Conservation (phyloP, 2,329 filamentous ascomycete species). For the Cladophialophora chaetospira region DNA sequence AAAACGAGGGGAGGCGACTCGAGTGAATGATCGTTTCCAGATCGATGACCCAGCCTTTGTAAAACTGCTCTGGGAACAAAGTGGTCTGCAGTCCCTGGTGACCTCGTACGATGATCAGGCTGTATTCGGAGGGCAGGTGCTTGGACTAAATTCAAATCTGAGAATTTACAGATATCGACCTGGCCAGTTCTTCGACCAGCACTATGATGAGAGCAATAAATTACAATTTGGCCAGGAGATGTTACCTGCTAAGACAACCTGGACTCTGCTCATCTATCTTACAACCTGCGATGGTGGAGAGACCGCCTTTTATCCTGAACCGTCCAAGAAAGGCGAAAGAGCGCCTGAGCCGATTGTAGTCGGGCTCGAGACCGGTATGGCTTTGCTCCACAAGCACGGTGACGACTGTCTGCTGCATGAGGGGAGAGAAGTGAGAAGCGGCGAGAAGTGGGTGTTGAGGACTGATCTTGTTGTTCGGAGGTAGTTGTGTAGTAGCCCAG, state of each 20-base stretch:
- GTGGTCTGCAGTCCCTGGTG: conserved; percentile 67
- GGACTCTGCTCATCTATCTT: conserved; percentile 87
- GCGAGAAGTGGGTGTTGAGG: conserved; percentile 89
- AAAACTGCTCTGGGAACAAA: conserved; percentile 72
- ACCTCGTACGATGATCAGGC: conserved; percentile 38
- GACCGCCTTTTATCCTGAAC: conserved; percentile 84
- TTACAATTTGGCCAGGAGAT: conserved; percentile 59
- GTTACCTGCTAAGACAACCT: conserved; percentile 71
- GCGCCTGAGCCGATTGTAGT: conserved; percentile 64
- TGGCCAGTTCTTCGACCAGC: conserved; percentile 88
- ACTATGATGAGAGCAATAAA: conserved; percentile 87
- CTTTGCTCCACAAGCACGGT: conserved; percentile 84
- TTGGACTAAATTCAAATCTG: conserved; percentile 88
- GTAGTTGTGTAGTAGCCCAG: no score
- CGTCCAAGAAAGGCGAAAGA: conserved; percentile 47
- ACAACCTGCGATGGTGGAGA: conserved; percentile 84
- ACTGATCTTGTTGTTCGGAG: conserved; percentile 66
- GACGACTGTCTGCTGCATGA: conserved; percentile 88
- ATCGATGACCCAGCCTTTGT: conserved; percentile 76
- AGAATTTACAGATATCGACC: conserved; percentile 83
- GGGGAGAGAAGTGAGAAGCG: conserved; percentile 73
- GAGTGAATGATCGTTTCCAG: conserved; percentile 89
- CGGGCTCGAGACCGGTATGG: conserved; percentile 77
- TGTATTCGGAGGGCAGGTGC: conserved; percentile 75
- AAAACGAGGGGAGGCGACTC: conserved; percentile 75